Conservation (phyloP, 768 basidiomycete species). For the Peribolospora kevripleyi region DNA sequence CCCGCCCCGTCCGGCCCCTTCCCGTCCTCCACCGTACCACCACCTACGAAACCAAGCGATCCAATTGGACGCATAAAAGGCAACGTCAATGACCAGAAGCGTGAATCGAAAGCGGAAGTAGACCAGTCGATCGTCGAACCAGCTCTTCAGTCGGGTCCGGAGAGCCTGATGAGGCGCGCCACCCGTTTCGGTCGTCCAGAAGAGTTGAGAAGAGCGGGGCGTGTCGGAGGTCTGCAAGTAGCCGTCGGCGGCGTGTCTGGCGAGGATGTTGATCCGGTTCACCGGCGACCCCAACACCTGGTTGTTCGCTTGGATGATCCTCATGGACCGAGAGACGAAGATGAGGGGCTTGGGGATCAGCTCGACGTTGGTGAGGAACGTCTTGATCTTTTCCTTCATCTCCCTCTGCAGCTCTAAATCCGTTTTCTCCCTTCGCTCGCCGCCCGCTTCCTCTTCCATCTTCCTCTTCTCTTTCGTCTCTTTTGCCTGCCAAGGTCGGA, state of each 20-base stretch:
- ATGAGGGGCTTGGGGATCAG: constrained; percentile 17
- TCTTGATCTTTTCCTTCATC: constrained; percentile 19
- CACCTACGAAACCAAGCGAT: constrained; percentile 20
- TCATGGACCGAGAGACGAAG: constrained; percentile 12
- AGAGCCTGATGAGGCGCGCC: no score
- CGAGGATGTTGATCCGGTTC: constrained; percentile 67
- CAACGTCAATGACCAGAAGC: constrained; percentile 43
- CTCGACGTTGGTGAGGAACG: constrained; percentile 22
- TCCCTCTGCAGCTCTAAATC: constrained; percentile 21
- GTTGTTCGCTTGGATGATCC: constrained; percentile 39
- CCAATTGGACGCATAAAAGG: constrained; percentile 35
- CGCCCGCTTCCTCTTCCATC: not conserved
- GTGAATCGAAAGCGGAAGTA: constrained; percentile 36
- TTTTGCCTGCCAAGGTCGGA: constrained; percentile 14
- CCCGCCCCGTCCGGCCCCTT: constrained; percentile 8
- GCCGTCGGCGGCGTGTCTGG: constrained; percentile 33
- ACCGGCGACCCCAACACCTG: constrained; percentile 61
- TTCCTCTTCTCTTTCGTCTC: constrained; percentile 5
- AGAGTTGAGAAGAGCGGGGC: constrained; percentile 27
- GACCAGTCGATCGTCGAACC: constrained; percentile 6
- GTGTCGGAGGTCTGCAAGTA: not conserved
- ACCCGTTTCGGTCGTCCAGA: no score
- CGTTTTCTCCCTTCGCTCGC: constrained; percentile 10
- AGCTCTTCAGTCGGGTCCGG: no score
- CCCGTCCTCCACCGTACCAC: constrained; percentile 24